Evolutionary conservation across 805 yeast genomes (phyloP), one percentile per base, ranked within the genome.

Genomic region (Sugiyamaella lignohabitans): DNA sequence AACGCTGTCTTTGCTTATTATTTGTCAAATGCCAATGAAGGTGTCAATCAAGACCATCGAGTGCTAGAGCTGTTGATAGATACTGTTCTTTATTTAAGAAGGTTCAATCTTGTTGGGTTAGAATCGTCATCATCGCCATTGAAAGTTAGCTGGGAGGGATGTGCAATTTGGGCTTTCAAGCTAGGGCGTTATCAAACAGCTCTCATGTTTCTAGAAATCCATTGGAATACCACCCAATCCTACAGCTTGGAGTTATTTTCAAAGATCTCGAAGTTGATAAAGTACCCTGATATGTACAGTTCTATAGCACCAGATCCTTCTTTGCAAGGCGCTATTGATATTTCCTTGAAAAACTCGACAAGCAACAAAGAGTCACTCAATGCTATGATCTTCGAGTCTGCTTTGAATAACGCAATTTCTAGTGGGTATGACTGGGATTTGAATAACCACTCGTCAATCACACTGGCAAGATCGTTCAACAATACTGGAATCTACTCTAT

Each of bases 251-350:
- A 32, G 3, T 16, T 45, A 8, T 43, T 52, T 16, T 4, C 44
- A 5, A 38, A 48, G 0, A 67, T 83, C 1, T 85, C 81, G 59
- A 66, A 68, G 3, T 59, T 71, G 0, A 66, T 87, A 2, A 78
- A 75, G 42, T 87, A 83, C 47, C 65, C 70, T 2, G 95, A 87
- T 59, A 62, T 85, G 35, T 59, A 76, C 3, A 71, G 72, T 53
- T 94, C 94, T 0, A 62, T 85, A 6, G 87, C 89, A 0, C 72
- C 75, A 11, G 68, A 72, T 18, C 74, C 83, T 1, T 66, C 79
- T 0, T 56, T 87, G 4, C 68, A 69, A 0, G 72, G 72, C 49
- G 82, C 85, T 0, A 52, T 81, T 8, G 58, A 65, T 5, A 27
- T 8, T 27, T 27, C 32, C 32, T 8, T 27, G 32, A n/a, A n/a